A percentile compares a stretch with the other conserved stretches of the same genome.
Conservation (phyloP, 495 filamentous ascomycete genomes). For the Elaphomyces granulatus region DNA sequence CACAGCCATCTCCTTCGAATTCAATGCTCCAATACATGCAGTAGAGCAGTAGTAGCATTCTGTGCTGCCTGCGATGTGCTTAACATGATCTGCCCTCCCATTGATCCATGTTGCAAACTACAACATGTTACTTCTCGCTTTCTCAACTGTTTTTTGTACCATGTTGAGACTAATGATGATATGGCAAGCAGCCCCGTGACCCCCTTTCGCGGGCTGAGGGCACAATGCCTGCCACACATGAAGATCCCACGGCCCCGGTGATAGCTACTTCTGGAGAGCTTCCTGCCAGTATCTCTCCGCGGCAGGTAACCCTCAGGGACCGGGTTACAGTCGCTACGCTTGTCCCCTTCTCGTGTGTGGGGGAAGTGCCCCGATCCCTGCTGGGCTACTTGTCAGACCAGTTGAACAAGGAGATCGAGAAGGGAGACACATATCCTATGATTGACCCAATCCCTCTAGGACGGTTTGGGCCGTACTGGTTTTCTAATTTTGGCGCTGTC, state of each 20-base stretch:
- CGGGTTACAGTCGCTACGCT: constrained; percentile 82
- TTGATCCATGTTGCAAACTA: too few species aligned
- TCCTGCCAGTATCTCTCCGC: constrained; percentile 54
- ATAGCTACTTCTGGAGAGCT: constrained; percentile 39
- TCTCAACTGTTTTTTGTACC: too few species aligned
- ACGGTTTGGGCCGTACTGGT: constrained; percentile 82
- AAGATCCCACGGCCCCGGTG: constrained; percentile 47
- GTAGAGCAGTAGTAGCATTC: too few species aligned
- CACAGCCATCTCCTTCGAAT: too few species aligned
- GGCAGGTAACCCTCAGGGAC: constrained; percentile 80
- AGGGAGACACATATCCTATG: constrained; percentile 95
- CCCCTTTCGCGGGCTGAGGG: constrained; percentile 13
- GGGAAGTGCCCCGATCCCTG: constrained; percentile 60
- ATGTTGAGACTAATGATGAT: constrained; percentile 17
- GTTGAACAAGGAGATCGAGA: constrained; percentile 87
- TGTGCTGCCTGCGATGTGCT: too few species aligned
- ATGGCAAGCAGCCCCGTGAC: constrained; percentile 30
- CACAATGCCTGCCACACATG: constrained; percentile 74
- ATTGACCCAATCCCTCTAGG: constrained; percentile 58
- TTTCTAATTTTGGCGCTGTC: constrained; percentile 84
- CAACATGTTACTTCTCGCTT: too few species aligned
- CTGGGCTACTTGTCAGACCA: constrained; percentile 71
- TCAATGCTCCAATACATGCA: too few species aligned
- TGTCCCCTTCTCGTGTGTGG: constrained; percentile 64
- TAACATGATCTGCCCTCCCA: too few species aligned